A percentile compares a stretch with the other conserved stretches of the same genome.
These are phyloP conservation scores for Tetrastigma voinierianum DNA, from an alignment of 164 flowering plant species.

Conservation along the genomic window DNA sequence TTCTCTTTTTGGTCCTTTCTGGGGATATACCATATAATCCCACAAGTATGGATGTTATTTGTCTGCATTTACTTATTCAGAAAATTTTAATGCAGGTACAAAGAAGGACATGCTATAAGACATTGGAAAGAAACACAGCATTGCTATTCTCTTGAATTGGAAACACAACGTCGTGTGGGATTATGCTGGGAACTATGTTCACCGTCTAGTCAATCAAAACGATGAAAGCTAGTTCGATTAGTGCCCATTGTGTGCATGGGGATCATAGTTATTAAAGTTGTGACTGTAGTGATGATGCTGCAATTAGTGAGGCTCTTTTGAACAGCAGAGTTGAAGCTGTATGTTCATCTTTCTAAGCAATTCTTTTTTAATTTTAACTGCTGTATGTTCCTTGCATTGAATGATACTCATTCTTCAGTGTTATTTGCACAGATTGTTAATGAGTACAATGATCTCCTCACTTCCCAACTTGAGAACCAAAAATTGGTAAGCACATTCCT, in stretches of 20 bases:
- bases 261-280: conserved; percentile 62
- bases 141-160: conserved; percentile 91
- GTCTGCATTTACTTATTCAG: conserved; percentile 1
- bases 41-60: background rate
- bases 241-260: conserved; percentile 51
- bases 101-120: conserved; percentile 79
- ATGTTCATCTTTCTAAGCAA: conserved; percentile 15
- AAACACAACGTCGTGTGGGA: conserved; percentile 98
- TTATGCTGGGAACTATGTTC: conserved; percentile 93
- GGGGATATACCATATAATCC: too few species aligned
- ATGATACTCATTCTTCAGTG: background rate
- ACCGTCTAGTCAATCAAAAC: conserved; percentile 92
- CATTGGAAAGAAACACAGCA: conserved; percentile 98
- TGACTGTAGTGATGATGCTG: conserved; percentile 54
- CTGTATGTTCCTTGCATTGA: background rate
- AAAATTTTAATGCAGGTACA: conserved; percentile 50
- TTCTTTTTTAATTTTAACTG: background rate
- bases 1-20: too few species aligned
- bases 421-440: conserved; percentile 64
- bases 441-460: conserved; percentile 91
- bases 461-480: conserved; percentile 93
- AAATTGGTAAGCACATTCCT: conserved; percentile 49
- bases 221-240: conserved; percentile 92
- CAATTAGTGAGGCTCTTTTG: conserved; percentile 57
- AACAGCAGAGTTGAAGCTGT: conserved; percentile 87